phyloP scores from a whole-genome alignment of 1,284 basidiomycete genomes.

The Coniferiporia weirii region DNA sequence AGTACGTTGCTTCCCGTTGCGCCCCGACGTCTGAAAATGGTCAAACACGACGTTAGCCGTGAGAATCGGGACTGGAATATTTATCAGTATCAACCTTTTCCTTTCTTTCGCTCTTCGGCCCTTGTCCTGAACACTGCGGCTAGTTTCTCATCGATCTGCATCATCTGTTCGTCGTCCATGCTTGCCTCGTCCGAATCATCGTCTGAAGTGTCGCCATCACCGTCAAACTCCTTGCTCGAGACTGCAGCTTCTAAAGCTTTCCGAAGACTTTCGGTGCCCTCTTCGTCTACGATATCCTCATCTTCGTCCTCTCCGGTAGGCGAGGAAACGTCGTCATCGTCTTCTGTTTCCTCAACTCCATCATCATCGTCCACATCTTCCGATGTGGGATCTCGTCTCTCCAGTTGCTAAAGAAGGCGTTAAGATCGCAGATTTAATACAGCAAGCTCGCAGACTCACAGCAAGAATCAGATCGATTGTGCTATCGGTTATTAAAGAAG shows the following conservation, averaged over 20 bases:
- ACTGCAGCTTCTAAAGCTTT: slow-evolving; percentile 76
- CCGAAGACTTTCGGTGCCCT: slow-evolving; percentile 65
- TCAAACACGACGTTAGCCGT: background rate
- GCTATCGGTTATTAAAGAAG: slow-evolving; percentile 62
- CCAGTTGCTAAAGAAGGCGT: slow-evolving; percentile 63
- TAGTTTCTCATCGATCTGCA: slow-evolving; percentile 91
- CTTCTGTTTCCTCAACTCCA: slow-evolving; percentile 41
- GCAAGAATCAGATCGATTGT: slow-evolving; percentile 82
- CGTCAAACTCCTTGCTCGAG: slow-evolving; percentile 60
- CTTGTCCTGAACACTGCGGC: slow-evolving; percentile 82
- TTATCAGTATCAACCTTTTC: slow-evolving; percentile 57
- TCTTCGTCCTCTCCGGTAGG: slow-evolving; percentile 34
- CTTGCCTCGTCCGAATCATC: slow-evolving; percentile 57
- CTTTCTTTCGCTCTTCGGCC: slow-evolving; percentile 52
- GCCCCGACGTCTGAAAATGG: slow-evolving; percentile 46
- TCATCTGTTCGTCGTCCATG: slow-evolving; percentile 97
- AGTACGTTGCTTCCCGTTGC: slow-evolving; percentile 83
- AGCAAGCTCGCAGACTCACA: slow-evolving; percentile 43
- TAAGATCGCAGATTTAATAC: background rate
- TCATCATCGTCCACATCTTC: slow-evolving; percentile 41
- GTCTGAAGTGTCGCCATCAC: slow-evolving; percentile 43
- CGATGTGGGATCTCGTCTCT: slow-evolving; percentile 60
- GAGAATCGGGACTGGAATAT: background rate
- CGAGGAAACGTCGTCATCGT: slow-evolving; percentile 32
- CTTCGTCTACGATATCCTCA: slow-evolving; percentile 32